Evolutionary conservation across 2,329 filamentous ascomycete species (phyloP), one percentile per base, ranked within the genome.

Genomic region (Coniochaeta hoffmannii): DNA sequence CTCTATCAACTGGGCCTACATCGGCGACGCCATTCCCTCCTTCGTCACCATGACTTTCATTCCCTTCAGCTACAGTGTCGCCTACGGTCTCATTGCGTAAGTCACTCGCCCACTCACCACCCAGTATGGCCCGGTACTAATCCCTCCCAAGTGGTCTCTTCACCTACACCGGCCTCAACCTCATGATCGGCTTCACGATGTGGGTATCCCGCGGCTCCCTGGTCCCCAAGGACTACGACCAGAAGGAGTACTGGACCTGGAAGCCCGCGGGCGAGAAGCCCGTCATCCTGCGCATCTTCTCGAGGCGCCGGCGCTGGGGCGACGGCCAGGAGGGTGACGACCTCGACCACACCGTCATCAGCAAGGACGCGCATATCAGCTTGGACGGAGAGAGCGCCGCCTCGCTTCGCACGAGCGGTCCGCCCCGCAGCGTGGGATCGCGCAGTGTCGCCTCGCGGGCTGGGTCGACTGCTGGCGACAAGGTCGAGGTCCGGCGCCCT

Each of bases 1-100:
- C 19, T 81, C 85, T 54, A 85, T 90, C 71, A 90, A 90, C 71
- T 90, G 88, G 88, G 73, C 76, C 19, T 90, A 89, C 62, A 83
- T 89, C 53, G 87, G 88, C 52, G 88, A 91, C 59, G 85, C 87
- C 0, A 75, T 90, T 2, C 88, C 88, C 0, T 89, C 88, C 0
- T 90, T 90, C 69, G 76, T 90, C 31, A 89, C 88, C 4, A 82
- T 90, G 62, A 81, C 82, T 1, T 81, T 89, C 55, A 90, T 91
- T 73, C 88, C 87, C 0, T 89, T 90, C 66, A 89, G 83, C 60
- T 91, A 90, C 76, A 88, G 85, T 53, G 87, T 89, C 50, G 87
- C 88, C 8, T 90, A 90, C 60, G 88, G 88, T 17, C 79, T 91
- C 28, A 89, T 90, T 61, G 87, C 81, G 81, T 83, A 68, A 73